Conservation (phyloP, 208 protist species). For the Porcisia hertigi region DNA sequence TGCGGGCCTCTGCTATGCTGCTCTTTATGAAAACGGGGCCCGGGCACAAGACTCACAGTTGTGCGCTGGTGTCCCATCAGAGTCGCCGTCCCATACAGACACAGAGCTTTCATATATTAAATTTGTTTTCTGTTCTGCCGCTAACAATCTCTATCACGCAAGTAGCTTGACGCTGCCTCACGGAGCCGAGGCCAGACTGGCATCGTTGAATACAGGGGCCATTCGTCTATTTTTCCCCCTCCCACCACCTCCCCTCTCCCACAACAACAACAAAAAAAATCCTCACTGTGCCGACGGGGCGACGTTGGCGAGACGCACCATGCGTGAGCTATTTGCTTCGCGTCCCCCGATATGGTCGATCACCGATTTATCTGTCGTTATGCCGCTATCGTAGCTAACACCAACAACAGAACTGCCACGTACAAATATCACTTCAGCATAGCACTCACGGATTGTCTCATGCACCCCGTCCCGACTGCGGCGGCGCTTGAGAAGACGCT, state of each 20-base stretch:
- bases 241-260: not conserved
- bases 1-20: too few species aligned
- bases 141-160: not conserved
- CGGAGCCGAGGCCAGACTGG: not conserved
- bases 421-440: slow-evolving; percentile 74
- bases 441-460: slow-evolving; percentile 52
- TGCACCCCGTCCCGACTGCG: slow-evolving; percentile 22
- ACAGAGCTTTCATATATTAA: slow-evolving; percentile 9
- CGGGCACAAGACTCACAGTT: too few species aligned
- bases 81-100: not conserved
- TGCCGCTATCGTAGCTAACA: slow-evolving; percentile 59
- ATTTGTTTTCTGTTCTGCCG: not conserved
- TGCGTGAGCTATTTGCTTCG: slow-evolving; percentile 41
- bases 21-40: too few species aligned
- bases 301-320: slow-evolving; percentile 65
- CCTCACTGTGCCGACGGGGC: slow-evolving; percentile 32
- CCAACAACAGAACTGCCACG: slow-evolving; percentile 61
- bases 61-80: slow-evolving; percentile 1
- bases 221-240: too few species aligned
- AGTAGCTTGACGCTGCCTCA: not conserved
- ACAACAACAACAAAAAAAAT: not conserved
- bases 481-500: slow-evolving; percentile 48
- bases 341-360: slow-evolving; percentile 54
- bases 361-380: slow-evolving; percentile 69
- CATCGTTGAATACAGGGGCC: not conserved